These are phyloP conservation scores for Phtheirospermum japonicum DNA, from an alignment of 257 asterid genomes.

Conservation along the genomic window DNA sequence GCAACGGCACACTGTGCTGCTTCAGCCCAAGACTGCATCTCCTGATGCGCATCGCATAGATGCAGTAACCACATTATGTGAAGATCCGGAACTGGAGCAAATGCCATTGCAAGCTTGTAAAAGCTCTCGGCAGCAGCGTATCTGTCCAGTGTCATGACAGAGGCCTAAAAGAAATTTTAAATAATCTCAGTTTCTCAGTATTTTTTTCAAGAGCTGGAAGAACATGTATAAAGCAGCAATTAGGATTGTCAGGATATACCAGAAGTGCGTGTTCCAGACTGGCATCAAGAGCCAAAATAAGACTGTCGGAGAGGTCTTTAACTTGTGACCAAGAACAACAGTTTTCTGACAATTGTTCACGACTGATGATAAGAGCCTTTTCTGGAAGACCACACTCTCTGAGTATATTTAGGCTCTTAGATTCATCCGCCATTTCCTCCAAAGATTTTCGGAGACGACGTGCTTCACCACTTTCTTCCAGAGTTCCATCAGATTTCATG, in stretches of 20 bases:
- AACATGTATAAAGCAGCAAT: conserved; percentile 24
- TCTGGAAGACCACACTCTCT: conserved; percentile 79
- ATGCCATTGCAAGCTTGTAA: conserved; percentile 96
- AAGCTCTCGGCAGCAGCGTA: conserved; percentile 98
- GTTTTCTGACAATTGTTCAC: conserved; percentile 50
- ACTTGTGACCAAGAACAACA: conserved; percentile 85
- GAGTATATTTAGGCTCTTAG: conserved; percentile 50
- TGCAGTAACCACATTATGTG: conserved; percentile 99
- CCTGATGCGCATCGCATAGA: conserved; percentile 98
- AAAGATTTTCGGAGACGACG: conserved; percentile 83
- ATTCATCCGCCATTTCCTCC: conserved; percentile 85
- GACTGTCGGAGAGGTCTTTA: conserved; percentile 73
- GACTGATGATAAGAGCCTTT: conserved; percentile 49
- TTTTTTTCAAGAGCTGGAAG: conserved; percentile 8
- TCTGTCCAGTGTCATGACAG: conserved; percentile 89
- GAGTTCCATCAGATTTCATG: conserved; percentile 87
- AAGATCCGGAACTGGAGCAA: conserved; percentile 99
- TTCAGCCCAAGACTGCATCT: conserved; percentile 99
- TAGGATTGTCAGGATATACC: conserved; percentile 47
- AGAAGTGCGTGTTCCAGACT: conserved; percentile 94
- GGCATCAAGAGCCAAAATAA: conserved; percentile 96
- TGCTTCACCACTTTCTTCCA: conserved; percentile 96
- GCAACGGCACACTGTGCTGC: conserved; percentile 99
- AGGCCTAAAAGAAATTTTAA: conserved; percentile 50
- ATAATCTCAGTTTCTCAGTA: not conserved